Base-by-base conservation (phyloP, 345 rosid species). In the Brassica cretica region DNA sequence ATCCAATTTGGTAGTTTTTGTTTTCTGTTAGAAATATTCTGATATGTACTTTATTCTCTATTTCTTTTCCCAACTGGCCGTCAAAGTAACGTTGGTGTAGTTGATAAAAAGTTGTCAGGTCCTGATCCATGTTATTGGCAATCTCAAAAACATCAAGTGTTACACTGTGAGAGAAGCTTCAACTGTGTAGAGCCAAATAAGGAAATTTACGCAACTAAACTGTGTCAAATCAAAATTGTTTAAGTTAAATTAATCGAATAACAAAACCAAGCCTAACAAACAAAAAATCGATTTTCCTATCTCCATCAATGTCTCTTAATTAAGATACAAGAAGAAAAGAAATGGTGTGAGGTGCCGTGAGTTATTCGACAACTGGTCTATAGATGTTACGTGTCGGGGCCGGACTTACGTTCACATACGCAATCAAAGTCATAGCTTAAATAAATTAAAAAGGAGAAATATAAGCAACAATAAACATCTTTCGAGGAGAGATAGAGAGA, bases 321-420 rank as follows among this genome's bases (percentile, higher is more conserved):
- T 35, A 3, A 19, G 5, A 1, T n/a, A 18, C 18, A 7, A 56
- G 12, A 19, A 56, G 5, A 1, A 19, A 11, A 11, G 15, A 66
- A 11, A 66, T 67, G 71, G 37, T 25, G 21, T 0, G 14, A 11
- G 55, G 65, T 71, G 75, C 21, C 66, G 75, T 58, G 66, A 3
- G 75, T 21, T 32, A 14, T 14, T 21, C 39, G 15, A 60, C 37
- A 72, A 72, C 62, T 51, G 10, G 73, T 66, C 81, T 66, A 64
- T 39, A 37, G 11, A 53, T 64, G 71, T 27, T 69, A 77, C 81
- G 72, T 78, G 81, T 64, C 72, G 12, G 53, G 0, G 66, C 27
- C 39, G 0, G 61, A 71, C 61, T 68, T 49, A 12, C 24, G 55
- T 29, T 41, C 27, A 66, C 24, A 73, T 5, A 5, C 27, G 10